A percentile compares a stretch with the other conserved stretches of the same genome.
phyloP scores from a whole-genome alignment of 495 filamentous ascomycete genomes.

The Astrocystis sublimbata region DNA sequence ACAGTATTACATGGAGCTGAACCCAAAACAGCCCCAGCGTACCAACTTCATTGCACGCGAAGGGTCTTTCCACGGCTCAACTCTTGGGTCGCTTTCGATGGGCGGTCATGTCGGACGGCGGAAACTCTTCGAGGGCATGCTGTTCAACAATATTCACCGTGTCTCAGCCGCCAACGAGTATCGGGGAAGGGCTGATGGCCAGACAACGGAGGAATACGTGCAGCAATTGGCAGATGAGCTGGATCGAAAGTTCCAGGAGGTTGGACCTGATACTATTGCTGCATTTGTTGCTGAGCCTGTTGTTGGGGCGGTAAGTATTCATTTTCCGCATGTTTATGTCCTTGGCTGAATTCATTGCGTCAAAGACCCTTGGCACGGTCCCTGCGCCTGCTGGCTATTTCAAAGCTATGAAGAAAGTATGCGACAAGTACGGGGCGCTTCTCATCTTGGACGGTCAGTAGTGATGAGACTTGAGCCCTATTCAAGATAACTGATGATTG shows the following conservation, averaged over 20 bases:
- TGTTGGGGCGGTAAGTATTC: slow-evolving; percentile 36
- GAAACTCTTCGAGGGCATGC: slow-evolving; percentile 57
- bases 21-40: slow-evolving; percentile 40
- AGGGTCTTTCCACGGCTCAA: slow-evolving; percentile 65
- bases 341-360: slow-evolving; percentile 10
- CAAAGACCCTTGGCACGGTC: slow-evolving; percentile 65
- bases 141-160: slow-evolving; percentile 54
- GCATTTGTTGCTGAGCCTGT: slow-evolving; percentile 69
- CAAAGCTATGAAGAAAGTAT: slow-evolving; percentile 60
- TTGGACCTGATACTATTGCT: slow-evolving; percentile 65
- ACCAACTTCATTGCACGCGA: slow-evolving; percentile 56
- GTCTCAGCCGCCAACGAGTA: slow-evolving; percentile 58
- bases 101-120: slow-evolving; percentile 59
- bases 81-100: slow-evolving; percentile 57
- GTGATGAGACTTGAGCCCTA: no score
- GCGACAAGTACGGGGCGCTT: slow-evolving; percentile 64
- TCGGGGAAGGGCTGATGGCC: slow-evolving; percentile 39
- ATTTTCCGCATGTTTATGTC: background rate
- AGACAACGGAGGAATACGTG: slow-evolving; percentile 48
- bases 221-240: slow-evolving; percentile 57
- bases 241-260: slow-evolving; percentile 64
- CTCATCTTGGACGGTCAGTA: slow-evolving; percentile 72
- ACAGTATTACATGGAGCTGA: background rate
- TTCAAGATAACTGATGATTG: no score
- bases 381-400: slow-evolving; percentile 65